Conservation (phyloP, 106 monocot genomes). For the Dendrobium catenatum region DNA sequence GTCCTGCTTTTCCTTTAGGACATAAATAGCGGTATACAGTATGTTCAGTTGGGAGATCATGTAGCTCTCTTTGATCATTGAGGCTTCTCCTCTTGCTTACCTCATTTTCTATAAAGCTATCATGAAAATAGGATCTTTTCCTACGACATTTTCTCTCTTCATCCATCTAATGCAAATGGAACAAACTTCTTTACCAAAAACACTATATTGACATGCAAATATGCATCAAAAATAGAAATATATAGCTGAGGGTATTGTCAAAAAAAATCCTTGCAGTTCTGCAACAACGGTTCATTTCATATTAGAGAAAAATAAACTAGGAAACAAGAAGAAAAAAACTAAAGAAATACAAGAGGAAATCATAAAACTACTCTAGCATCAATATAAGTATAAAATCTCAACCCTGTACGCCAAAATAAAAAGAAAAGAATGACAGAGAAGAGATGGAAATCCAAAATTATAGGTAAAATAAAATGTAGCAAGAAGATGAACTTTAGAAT, state of each 20-base stretch:
- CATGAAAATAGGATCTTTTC: neutral
- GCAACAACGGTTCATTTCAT: neutral
- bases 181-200: neutral
- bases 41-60: conserved; percentile 28
- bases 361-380: too few relatives aligned
- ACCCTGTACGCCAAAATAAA: neutral
- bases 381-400: neutral
- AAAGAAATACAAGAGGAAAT: neutral
- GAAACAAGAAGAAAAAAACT: neutral
- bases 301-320: neutral
- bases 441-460: neutral
- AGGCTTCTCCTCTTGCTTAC: conserved; percentile 49
- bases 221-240: neutral
- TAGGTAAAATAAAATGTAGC: neutral
- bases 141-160: neutral
- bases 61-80: conserved; percentile 30
- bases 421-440: neutral
- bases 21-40: conserved; percentile 59
- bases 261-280: neutral
- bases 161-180: neutral
- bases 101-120: conserved; percentile 23
- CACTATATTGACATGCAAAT: neutral
- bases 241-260: neutral
- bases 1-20: conserved; percentile 39
- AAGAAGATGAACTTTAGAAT: neutral